These are phyloP conservation scores for Macrotyloma uniflorum DNA, from an alignment of 306 rosid species.

Conservation along the genomic window DNA sequence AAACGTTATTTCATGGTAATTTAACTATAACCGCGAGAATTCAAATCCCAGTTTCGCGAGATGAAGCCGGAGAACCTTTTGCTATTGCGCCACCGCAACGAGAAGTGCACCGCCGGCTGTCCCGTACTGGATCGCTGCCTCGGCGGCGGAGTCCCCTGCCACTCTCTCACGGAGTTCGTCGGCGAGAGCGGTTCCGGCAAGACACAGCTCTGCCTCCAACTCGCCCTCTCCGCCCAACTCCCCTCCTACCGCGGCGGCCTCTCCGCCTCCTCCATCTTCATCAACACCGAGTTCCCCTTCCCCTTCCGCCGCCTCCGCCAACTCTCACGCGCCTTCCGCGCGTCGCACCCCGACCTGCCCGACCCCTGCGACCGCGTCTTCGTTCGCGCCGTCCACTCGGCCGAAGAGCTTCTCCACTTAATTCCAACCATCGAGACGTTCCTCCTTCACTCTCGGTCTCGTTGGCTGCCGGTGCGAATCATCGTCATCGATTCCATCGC, in stretches of 20 bases:
- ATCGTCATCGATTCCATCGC: conserved; percentile 86
- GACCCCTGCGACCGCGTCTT: conserved; percentile 57
- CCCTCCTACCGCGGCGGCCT: conserved; percentile 80
- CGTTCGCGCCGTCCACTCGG: conserved; percentile 54
- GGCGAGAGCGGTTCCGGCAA: conserved; percentile 86
- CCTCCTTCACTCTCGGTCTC: conserved; percentile 25
- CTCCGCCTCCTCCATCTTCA: conserved; percentile 70
- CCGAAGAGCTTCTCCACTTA: conserved; percentile 50
- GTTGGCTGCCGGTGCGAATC: conserved; percentile 60
- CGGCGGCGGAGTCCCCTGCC: conserved; percentile 78
- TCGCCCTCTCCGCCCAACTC: conserved; percentile 73
- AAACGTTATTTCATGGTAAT: too few species aligned
- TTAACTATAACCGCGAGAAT: background rate
- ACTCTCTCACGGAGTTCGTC: conserved; percentile 71
- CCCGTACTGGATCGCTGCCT: conserved; percentile 64
- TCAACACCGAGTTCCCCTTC: conserved; percentile 78
- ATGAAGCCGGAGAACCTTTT: conserved; percentile 58
- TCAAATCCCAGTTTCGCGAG: background rate
- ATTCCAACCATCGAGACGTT: conserved; percentile 56
- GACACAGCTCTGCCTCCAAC: conserved; percentile 92
- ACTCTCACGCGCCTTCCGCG: conserved; percentile 52
- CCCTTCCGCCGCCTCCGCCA: conserved; percentile 82
- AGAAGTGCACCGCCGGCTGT: conserved; percentile 70
- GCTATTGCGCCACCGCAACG: conserved; percentile 21
- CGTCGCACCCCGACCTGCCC: conserved; percentile 31